Evolutionary conservation across 345 rosid species (phyloP), one percentile per base, ranked within the genome.

Genomic region (Xanthoceras sorbifolium): DNA sequence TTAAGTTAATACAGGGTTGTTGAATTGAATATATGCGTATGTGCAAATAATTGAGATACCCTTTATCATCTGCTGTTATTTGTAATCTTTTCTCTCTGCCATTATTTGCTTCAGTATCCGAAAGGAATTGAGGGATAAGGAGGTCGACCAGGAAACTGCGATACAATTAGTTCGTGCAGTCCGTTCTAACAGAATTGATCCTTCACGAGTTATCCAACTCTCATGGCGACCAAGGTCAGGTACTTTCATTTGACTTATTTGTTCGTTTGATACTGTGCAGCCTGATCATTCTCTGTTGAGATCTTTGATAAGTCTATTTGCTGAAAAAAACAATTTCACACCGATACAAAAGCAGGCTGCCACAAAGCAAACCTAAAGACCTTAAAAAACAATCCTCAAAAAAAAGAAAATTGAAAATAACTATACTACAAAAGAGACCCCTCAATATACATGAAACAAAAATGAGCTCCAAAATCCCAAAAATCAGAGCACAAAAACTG

Each of bases 211-310:
- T 31, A 75, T 86, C 71, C 92, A 85, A 32, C 88, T 93, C 77
- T 92, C 92, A 64, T 93, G 99, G 98, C 90, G 61, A 81, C 99
- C 98, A 88, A 95, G 99, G 99, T 93, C 94, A 90, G 94, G 96
- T 95, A 88, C 83, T 79, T 84, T 63, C 67, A 72, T 69, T n/a
- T 44, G 74, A 75, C 61, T 80, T 67, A 40, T 64, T 59, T 38
- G 2, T 3, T 50, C 32, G 32, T 74, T 61, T 71, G 4, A 68
- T 38, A n/a, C 22, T 55, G n/a, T n/a, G n/a, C n/a, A n/a, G n/a
- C n/a, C n/a, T n/a, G n/a, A n/a, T n/a, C n/a, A n/a, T n/a, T n/a
- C n/a, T n/a, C n/a, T n/a, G n/a, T n/a, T n/a, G 11, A 71, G 18
- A 36, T 55, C 31, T 5, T 10, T 25, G 31, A 63, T 0, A 18